Evolutionary conservation across 2,329 filamentous ascomycete species (phyloP), one percentile per base, ranked within the genome.

Genomic region (Talaromyces sp.): DNA sequence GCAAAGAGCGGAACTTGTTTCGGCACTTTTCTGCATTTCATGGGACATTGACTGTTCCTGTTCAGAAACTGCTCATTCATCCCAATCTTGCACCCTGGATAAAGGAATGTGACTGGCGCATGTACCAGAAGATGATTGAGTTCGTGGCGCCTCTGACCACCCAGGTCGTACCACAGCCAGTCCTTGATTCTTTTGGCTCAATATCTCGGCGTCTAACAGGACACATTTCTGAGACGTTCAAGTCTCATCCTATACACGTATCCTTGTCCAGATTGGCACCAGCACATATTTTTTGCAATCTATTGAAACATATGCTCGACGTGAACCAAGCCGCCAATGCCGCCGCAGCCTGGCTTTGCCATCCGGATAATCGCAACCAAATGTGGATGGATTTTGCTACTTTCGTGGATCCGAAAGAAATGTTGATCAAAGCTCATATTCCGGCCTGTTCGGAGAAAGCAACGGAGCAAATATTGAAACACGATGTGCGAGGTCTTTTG

Each of bases 41-140:
- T 71, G 95, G 95, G 61, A 98, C 93, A 1, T 84, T 99, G 70
- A 99, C 95, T 0, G 96, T 97, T 76, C 95, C 95, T 5, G 93
- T 98, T 2, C 92, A 97, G 75, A 97, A 96, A 75, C 80, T 99
- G 2, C 89, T 99, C 70, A 87, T 88, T 14, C 87, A 96, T 70
- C 87, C 89, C 2, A 88, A 87, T 61, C 81, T 98, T 61, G 91
- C 92, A 2, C 84, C 89, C 1, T 99, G 95, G 95, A 96, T 99
- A 65, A 91, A 95, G 73, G 90, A 96, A 74, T 96, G 92, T 73
- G 95, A 99, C 75, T 96, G 95, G 78, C 84, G 93, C 37, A 90
- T 97, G 79, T 99, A 99, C 73, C 92, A 98, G 75, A 92, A 93
- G 68, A 96, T 98, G 90, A 92, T 97, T 79, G 88, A 89, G 60